phyloP scores from a whole-genome alignment of 1,284 basidiomycete species.

The Austroboletus rostrupii region DNA sequence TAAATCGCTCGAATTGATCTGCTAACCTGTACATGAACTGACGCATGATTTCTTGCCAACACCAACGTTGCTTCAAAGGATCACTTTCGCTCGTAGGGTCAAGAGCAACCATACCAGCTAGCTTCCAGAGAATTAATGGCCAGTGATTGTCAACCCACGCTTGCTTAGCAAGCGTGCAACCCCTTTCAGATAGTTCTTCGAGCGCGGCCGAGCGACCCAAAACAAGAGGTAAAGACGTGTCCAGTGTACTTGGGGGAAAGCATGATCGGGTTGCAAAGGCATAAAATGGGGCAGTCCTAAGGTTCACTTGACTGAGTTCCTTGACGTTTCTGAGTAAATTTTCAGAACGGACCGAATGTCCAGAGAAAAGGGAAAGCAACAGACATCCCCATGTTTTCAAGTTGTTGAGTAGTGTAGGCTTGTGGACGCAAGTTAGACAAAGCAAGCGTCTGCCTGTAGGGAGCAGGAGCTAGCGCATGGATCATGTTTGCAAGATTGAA shows the following conservation, averaged over 20 bases:
- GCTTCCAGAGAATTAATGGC: conserved; percentile 89
- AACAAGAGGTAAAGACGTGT: conserved; percentile 19
- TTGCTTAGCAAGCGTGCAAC: conserved; percentile 61
- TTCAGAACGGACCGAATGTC: conserved; percentile 11
- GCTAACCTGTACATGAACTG: conserved; percentile 85
- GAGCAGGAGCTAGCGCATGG: conserved; percentile 35
- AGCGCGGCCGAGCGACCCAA: conserved; percentile 55
- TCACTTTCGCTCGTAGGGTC: conserved; percentile 59
- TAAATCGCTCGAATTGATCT: conserved; percentile 1
- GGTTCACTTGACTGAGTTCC: conserved; percentile 59
- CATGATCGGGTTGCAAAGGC: conserved; percentile 48
- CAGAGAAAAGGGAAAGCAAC: conserved; percentile 1
- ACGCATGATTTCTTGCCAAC: conserved; percentile 71
- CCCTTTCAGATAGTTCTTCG: conserved; percentile 46
- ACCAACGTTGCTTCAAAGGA: conserved; percentile 60
- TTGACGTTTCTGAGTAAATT: conserved; percentile 41
- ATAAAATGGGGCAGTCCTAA: conserved; percentile 59
- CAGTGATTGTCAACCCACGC: conserved; percentile 93
- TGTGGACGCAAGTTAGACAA: conserved; percentile 58
- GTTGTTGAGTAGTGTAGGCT: conserved; percentile 44
- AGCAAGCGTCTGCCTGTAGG: conserved; percentile 43
- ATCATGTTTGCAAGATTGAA: neutral
- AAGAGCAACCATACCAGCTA: conserved; percentile 77
- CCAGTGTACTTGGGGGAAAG: conserved; percentile 16
- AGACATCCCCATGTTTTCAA: conserved; percentile 63